phyloP scores from a whole-genome alignment of 768 basidiomycete genomes.

The Termitomyces sp. region DNA sequence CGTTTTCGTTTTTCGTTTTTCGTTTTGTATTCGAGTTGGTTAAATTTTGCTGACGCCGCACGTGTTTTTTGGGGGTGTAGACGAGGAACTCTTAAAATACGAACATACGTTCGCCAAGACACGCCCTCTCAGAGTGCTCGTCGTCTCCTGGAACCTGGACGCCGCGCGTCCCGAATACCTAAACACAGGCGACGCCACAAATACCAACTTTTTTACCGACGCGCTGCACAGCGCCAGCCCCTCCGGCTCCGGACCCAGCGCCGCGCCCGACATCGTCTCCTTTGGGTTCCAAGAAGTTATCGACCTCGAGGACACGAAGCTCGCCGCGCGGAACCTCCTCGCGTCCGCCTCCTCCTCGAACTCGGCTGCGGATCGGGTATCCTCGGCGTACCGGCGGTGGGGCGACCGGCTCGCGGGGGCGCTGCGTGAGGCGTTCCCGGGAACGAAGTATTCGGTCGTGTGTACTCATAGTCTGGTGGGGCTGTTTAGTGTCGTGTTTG shows the following conservation, averaged over 20 bases:
- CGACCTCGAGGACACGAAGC: conserved; percentile 88
- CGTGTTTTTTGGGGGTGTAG: too few relatives aligned
- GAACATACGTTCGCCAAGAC: conserved; percentile 79
- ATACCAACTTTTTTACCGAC: conserved; percentile 76
- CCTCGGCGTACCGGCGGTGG: conserved; percentile 86
- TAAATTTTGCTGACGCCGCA: too few relatives aligned
- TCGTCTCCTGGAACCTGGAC: conserved; percentile 93
- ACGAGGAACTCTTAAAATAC: conserved; percentile 68
- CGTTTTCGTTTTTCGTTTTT: too few relatives aligned
- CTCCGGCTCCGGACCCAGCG: too few relatives aligned
- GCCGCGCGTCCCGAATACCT: conserved; percentile 80
- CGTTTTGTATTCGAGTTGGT: too few relatives aligned
- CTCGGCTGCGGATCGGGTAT: conserved; percentile 74
- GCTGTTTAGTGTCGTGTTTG: conserved; percentile 73
- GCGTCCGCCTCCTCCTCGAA: conserved; percentile 70
- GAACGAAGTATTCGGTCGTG: conserved; percentile 70
- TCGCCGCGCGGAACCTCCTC: conserved; percentile 88
- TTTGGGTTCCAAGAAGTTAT: conserved; percentile 98
- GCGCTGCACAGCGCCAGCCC: conserved; percentile 66
- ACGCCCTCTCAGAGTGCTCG: conserved; percentile 71
- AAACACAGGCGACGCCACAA: conserved; percentile 54
- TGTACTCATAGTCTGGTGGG: conserved; percentile 91
- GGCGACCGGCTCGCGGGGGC: conserved; percentile 73
- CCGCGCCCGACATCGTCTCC: conserved; percentile 84
- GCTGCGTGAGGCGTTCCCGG: conserved; percentile 69